Conservation (phyloP, 2,329 filamentous ascomycete genomes). For the Aspergillus pseudonomiae region DNA sequence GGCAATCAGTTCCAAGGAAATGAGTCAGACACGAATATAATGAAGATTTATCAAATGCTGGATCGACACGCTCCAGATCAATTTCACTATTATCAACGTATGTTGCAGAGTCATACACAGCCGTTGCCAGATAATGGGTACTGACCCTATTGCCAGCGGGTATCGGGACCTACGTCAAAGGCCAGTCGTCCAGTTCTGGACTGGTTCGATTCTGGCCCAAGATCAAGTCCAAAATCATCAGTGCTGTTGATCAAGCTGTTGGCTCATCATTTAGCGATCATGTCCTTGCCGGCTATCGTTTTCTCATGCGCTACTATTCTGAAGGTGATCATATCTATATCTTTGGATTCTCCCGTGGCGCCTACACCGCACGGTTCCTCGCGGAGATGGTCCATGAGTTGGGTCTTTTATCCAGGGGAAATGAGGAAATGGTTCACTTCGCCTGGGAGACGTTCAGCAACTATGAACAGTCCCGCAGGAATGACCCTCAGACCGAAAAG, state of each 20-base stretch:
- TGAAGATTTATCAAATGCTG: slow-evolving; percentile 52
- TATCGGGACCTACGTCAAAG: slow-evolving; percentile 10
- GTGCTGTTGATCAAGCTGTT: slow-evolving; percentile 7
- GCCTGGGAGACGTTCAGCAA: slow-evolving; percentile 43
- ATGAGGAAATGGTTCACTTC: slow-evolving; percentile 59
- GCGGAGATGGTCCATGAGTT: slow-evolving; percentile 56
- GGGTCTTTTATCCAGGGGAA: slow-evolving; percentile 54
- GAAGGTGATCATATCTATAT: slow-evolving; percentile 57
- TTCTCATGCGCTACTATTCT: slow-evolving; percentile 59
- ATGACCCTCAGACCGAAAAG: slow-evolving; percentile 17
- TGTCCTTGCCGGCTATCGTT: slow-evolving; percentile 57
- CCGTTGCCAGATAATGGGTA: not conserved
- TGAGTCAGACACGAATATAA: slow-evolving; percentile 57
- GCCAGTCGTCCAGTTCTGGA: slow-evolving; percentile 6
- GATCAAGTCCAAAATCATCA: slow-evolving; percentile 7
- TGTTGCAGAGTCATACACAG: not conserved
- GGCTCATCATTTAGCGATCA: slow-evolving; percentile 51
- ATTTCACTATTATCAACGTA: slow-evolving; percentile 13
- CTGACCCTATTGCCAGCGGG: slow-evolving; percentile 4
- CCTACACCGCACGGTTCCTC: slow-evolving; percentile 57
- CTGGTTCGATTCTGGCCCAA: slow-evolving; percentile 2
- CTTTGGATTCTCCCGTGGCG: slow-evolving; percentile 58
- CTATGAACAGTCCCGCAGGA: slow-evolving; percentile 37
- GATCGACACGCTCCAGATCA: slow-evolving; percentile 29
- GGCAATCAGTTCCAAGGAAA: slow-evolving; percentile 31